Evolutionary conservation across 164 flowering plant species (phyloP).

Genomic region (Amborella trichopoda): DNA sequence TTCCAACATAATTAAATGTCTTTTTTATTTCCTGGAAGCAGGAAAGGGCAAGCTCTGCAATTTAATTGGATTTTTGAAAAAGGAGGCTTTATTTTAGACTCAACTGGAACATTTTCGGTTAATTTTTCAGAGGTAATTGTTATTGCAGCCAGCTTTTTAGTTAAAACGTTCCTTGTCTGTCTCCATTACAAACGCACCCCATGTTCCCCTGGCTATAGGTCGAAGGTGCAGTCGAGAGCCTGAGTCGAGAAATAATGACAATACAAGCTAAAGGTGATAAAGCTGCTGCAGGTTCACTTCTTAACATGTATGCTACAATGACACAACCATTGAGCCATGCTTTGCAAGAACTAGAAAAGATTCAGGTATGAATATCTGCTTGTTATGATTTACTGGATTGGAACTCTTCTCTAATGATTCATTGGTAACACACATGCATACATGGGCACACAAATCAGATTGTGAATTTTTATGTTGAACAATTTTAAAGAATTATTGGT

Average conservation of each 20-base stretch:
- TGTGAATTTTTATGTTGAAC: too few relatives aligned
- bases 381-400: too few relatives aligned
- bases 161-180: neutral
- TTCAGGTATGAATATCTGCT: too few relatives aligned
- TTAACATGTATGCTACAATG: slow-evolving; percentile 43
- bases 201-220: too few relatives aligned
- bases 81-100: slow-evolving; percentile 59
- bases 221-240: slow-evolving; percentile 68
- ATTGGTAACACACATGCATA: too few relatives aligned
- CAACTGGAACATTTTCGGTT: slow-evolving; percentile 65
- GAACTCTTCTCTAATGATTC: too few relatives aligned
- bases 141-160: neutral
- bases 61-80: slow-evolving; percentile 88
- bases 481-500: too few relatives aligned
- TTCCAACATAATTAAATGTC: slow-evolving; percentile 2
- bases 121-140: slow-evolving; percentile 79
- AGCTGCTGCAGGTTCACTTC: slow-evolving; percentile 50
- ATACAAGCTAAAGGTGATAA: slow-evolving; percentile 89
- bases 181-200: neutral
- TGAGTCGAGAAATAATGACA: slow-evolving; percentile 76
- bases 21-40: slow-evolving; percentile 15
- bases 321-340: slow-evolving; percentile 47
- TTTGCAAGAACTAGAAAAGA: slow-evolving; percentile 42
- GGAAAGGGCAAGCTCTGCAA: slow-evolving; percentile 97
- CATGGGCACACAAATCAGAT: too few relatives aligned